A percentile compares a stretch with the other conserved stretches of the same genome.
These are phyloP conservation scores for Akanthomyces uredinophilus DNA, from an alignment of 2,329 filamentous ascomycete species.

Conservation along the genomic window DNA sequence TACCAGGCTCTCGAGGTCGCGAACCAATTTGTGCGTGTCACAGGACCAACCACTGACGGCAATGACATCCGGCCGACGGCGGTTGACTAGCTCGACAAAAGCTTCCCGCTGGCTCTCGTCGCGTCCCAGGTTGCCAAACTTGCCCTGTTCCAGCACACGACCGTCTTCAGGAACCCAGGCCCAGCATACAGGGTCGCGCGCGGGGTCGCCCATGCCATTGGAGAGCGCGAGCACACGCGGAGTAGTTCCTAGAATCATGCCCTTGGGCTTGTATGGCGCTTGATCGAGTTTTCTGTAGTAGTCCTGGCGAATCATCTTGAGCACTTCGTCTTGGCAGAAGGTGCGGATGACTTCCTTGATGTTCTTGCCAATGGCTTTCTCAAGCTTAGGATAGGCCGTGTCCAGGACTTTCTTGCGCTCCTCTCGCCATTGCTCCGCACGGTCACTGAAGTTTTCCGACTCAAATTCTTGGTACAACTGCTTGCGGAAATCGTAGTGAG, in stretches of 20 bases:
- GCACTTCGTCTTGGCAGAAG: slow-evolving; percentile 87
- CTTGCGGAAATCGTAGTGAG: slow-evolving; percentile 68
- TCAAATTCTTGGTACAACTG: slow-evolving; percentile 79
- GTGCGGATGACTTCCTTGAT: slow-evolving; percentile 93
- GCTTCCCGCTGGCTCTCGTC: slow-evolving; percentile 63
- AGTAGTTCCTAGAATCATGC: slow-evolving; percentile 80
- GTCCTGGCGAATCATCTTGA: slow-evolving; percentile 81
- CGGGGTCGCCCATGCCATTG: slow-evolving; percentile 70
- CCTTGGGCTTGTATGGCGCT: slow-evolving; percentile 91
- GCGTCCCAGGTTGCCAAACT: slow-evolving; percentile 70
- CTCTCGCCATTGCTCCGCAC: slow-evolving; percentile 91
- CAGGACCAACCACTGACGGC: slow-evolving; percentile 84
- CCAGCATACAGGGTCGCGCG: slow-evolving; percentile 80
- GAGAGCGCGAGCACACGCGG: slow-evolving; percentile 84
- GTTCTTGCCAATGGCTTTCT: slow-evolving; percentile 78
- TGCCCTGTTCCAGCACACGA: slow-evolving; percentile 81
- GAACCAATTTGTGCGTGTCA: slow-evolving; percentile 77
- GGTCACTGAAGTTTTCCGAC: slow-evolving; percentile 91
- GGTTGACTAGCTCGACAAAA: slow-evolving; percentile 73
- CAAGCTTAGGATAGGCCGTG: slow-evolving; percentile 72
- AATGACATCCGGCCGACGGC: slow-evolving; percentile 82
- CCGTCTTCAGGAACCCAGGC: slow-evolving; percentile 92
- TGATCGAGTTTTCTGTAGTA: slow-evolving; percentile 90
- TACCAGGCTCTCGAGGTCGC: slow-evolving; percentile 74
- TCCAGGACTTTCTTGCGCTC: slow-evolving; percentile 83